Base-by-base conservation (phyloP, 2,329 filamentous ascomycete species). In the Fusarium albosuccineum region DNA sequence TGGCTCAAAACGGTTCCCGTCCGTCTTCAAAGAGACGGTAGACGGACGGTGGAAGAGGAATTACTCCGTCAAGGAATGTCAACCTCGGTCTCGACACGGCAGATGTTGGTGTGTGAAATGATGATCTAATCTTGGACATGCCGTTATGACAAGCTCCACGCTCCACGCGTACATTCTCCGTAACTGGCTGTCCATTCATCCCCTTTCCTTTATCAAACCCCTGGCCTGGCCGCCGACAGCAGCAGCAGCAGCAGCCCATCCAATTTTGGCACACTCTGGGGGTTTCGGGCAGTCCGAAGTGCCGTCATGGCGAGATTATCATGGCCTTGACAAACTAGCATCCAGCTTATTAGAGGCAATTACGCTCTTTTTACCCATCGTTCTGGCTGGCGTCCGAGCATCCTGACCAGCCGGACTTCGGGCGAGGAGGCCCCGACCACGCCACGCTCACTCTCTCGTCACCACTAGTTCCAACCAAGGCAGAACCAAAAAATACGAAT, bases 91-190 rank as follows among this genome's bases (percentile, higher is more conserved):
- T 26, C 26, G 9, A 26, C 11, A 42, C n/a, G 40, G 40, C 8
- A 9, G 30, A 26, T 17, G 22, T 22, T 22, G 4, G 22, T 22
- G 3, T 22, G 30, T 9, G 30, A 33, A 3, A 33, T 33, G 16
- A 41, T 52, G 26, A 52, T 52, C 49, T 41, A 52, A 41, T 52
- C 49, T 41, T 50, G 48, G 29, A 26, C 30, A 22, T 8, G 30
- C 22, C 49, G 11, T 13, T 9, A 9, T 30, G 10, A 33, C 29
- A 49, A n/a, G 53, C 44, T 68, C 45, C 45, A 58, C 37, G 11
- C 30, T 58, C 66, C 62, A 51, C 62, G 55, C 66, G 66, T 67
- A 41, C 59, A 60, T 52, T 39, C 46, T 51, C 66, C 62, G 60
- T 69, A 69, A 22, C 61, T 61, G 36, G 22, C 49, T 27, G 51